These are phyloP conservation scores for Lentinus brumalis DNA, from an alignment of 768 basidiomycete genomes.

Conservation along the genomic window DNA sequence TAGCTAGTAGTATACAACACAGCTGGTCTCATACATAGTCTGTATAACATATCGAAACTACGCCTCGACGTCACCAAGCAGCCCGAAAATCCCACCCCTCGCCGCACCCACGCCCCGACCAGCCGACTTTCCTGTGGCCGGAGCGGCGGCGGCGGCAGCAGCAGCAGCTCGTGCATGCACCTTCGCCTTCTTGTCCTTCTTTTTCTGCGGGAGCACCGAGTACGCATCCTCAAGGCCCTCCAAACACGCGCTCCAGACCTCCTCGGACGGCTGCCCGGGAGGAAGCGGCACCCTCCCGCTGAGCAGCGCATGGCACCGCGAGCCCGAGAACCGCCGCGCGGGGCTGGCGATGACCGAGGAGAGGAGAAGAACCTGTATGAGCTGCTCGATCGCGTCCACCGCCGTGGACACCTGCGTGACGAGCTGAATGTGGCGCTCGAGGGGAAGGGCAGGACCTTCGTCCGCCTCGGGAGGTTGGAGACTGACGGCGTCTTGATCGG, in stretches of 20 bases:
- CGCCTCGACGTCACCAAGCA: conserved; percentile 43
- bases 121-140: conserved; percentile 2
- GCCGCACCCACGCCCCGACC: conserved; percentile 24
- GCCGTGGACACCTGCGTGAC: conserved; percentile 63
- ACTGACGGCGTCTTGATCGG: not conserved
- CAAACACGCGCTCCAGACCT: conserved; percentile 49
- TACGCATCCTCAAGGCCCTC: conserved; percentile 52
- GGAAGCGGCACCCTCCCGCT: conserved; percentile 26
- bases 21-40: too few relatives aligned
- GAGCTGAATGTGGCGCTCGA: conserved; percentile 68
- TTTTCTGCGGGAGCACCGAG: conserved; percentile 31
- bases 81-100: conserved; percentile 39
- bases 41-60: conserved; percentile 13
- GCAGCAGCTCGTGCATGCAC: conserved; percentile 7
- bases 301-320: conserved; percentile 56
- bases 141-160: not conserved
- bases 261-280: conserved; percentile 24
- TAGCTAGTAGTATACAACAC: too few relatives aligned
- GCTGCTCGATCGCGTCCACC: conserved; percentile 57
- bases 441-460: conserved; percentile 18
- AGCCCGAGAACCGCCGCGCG: conserved; percentile 58
- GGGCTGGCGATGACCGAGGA: conserved; percentile 47
- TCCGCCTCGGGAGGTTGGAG: not conserved
- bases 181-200: conserved; percentile 42
- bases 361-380: conserved; percentile 65